Percentiles rank a stretch among this genome's conserved stretches.
These are phyloP conservation scores for Cladosporium colombiae DNA, from an alignment of 2,329 filamentous ascomycete genomes.

Conservation along the genomic window DNA sequence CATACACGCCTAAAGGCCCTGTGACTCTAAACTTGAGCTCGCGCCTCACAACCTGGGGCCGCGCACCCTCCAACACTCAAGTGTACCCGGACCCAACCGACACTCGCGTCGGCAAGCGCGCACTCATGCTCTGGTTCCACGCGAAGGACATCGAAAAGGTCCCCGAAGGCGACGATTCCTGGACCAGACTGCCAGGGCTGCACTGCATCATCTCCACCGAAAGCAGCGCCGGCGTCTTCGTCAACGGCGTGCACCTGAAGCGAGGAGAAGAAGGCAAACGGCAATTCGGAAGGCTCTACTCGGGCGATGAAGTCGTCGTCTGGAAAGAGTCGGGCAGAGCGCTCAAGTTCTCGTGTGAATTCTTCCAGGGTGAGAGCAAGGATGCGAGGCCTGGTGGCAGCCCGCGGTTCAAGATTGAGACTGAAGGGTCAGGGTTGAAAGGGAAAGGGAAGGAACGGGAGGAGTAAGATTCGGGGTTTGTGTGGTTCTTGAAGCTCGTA, in stretches of 20 bases:
- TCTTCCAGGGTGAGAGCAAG: conserved; percentile 40
- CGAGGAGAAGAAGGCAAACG: conserved; percentile 53
- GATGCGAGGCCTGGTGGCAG: conserved; percentile 4
- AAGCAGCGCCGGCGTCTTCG: conserved; percentile 70
- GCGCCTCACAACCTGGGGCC: conserved; percentile 75
- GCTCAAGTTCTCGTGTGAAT: conserved; percentile 47
- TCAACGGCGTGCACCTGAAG: conserved; percentile 72
- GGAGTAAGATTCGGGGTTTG: background rate
- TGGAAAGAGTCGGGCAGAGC: conserved; percentile 50
- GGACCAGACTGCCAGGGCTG: conserved; percentile 54
- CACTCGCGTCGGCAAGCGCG: conserved; percentile 75
- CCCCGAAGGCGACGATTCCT: conserved; percentile 54
- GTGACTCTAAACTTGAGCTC: conserved; percentile 67
- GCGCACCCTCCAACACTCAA: conserved; percentile 67
- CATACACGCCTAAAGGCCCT: conserved; percentile 48
- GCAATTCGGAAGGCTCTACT: conserved; percentile 68
- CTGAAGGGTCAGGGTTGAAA: conserved; percentile 1
- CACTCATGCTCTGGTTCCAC: conserved; percentile 76
- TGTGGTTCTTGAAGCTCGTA: background rate
- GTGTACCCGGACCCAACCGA: conserved; percentile 65
- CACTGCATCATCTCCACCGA: conserved; percentile 78
- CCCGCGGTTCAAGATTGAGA: conserved; percentile 8
- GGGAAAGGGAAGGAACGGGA: background rate
- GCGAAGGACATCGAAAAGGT: conserved; percentile 64
- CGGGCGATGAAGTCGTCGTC: conserved; percentile 75